A percentile compares a stretch with the other conserved stretches of the same genome.
Conservation (phyloP, 1,284 basidiomycete genomes). For the Fomitopsis schrenkii region DNA sequence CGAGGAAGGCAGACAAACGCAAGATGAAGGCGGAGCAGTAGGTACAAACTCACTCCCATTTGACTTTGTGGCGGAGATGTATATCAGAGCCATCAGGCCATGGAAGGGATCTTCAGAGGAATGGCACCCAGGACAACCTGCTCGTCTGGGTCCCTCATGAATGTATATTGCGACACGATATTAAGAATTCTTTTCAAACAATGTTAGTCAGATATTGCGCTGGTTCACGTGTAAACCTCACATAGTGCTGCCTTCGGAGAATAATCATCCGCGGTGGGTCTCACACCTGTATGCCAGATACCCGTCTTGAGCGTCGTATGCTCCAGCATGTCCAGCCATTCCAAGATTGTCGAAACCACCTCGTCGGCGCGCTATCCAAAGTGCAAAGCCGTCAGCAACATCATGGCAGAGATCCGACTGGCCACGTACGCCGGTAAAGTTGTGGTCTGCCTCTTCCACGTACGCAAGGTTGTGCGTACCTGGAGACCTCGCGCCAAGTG, state of each 20-base stretch:
- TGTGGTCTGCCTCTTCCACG: no score
- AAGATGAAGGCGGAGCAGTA: neutral
- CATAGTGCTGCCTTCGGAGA: neutral
- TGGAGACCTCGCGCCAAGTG: no score
- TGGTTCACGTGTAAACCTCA: neutral
- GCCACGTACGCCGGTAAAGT: no score
- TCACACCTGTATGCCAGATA: constrained; percentile 50
- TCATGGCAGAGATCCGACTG: no score
- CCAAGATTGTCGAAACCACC: constrained; percentile 55
- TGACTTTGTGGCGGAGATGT: no score
- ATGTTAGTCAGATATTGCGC: neutral
- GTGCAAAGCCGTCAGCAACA: neutral
- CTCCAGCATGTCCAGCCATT: constrained; percentile 51
- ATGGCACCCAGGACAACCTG: no score
- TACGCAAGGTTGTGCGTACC: no score
- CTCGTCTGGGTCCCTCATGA: no score
- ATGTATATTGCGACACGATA: no score
- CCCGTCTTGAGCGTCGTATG: constrained; percentile 46
- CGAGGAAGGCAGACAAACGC: constrained; percentile 12
- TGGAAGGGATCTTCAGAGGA: no score
- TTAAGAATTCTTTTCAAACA: no score
- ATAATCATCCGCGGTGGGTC: constrained; percentile 3
- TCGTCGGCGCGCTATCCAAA: constrained; percentile 46
- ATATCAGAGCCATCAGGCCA: no score
- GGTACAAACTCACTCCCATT: neutral